Evolutionary conservation across 768 basidiomycete species (phyloP), one percentile per base, ranked within the genome.

Genomic region (Leccinellum albellum): DNA sequence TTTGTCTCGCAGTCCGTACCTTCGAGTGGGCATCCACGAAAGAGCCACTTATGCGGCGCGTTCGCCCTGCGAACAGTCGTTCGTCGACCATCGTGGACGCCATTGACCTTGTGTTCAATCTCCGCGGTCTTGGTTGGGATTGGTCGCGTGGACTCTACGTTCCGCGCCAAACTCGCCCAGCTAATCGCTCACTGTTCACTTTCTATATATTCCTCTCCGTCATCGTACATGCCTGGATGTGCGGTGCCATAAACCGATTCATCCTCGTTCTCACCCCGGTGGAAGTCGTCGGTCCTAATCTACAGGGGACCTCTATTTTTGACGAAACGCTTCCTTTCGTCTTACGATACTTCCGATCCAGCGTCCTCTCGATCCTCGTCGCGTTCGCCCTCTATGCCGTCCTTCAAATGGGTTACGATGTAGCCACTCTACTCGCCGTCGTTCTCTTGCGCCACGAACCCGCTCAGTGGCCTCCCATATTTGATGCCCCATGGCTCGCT

Each of bases 81-180:
- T 33, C 53, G 7, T 57, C 59, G 1, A 44, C 45, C 44, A 14
- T 58, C 35, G 37, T 55, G 45, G 78, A 88, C 54, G 78, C 79
- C 2, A 59, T 78, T 12, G 84, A 87, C 53, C 75, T 88, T 20
- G 59, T 58, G 24, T 73, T 70, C 61, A 83, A 78, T 58, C 61
- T 82, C 12, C 82, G 87, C 20, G 87, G 86, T 8, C 63, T 74
- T 47, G 84, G 82, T 14, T 88, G 86, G 86, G 71, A 79, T 42
- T 86, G 83, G 80, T 82, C 84, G 2, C 61, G 69, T 24, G 57
- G 62, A 26, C 14, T 65, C 13, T 53, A 64, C 48, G 31, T 71
- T 24, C 67, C 73, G 6, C 67, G 56, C 7, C 78, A 81, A 59
- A 76, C 73, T 12, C 78, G 80, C 20, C 73, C 77, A 3, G 57